A percentile compares a stretch with the other conserved stretches of the same genome.
Conservation (phyloP, 2,329 filamentous ascomycete genomes). For the Teratosphaeria pseudoeucalypti region DNA sequence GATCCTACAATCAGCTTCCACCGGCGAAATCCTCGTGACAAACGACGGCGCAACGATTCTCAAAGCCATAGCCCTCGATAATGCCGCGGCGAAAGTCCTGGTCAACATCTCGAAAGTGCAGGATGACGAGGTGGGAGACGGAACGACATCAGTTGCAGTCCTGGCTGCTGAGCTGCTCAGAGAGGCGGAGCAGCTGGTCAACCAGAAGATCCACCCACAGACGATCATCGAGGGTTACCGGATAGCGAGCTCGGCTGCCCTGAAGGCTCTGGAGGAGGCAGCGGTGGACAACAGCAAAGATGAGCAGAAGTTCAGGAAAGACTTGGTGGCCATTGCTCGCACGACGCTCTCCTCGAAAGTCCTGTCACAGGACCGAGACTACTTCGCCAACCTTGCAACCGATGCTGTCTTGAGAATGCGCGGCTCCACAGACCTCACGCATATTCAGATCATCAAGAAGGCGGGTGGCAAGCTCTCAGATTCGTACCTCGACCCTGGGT, state of each 20-base stretch:
- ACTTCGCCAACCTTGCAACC: slow-evolving; percentile 81
- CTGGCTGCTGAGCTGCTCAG: slow-evolving; percentile 88
- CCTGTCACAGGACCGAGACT: slow-evolving; percentile 80
- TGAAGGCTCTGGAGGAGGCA: slow-evolving; percentile 70
- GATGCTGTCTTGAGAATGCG: slow-evolving; percentile 86
- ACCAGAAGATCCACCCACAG: slow-evolving; percentile 98
- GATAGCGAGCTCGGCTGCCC: slow-evolving; percentile 85
- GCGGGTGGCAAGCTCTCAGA: slow-evolving; percentile 94
- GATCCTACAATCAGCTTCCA: slow-evolving; percentile 50
- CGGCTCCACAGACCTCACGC: slow-evolving; percentile 84
- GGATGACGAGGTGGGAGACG: slow-evolving; percentile 96
- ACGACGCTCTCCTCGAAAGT: slow-evolving; percentile 98
- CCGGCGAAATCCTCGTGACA: slow-evolving; percentile 94
- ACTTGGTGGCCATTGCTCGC: slow-evolving; percentile 79
- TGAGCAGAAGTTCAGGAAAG: slow-evolving; percentile 73
- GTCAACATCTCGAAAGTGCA: slow-evolving; percentile 99
- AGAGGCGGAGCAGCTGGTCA: slow-evolving; percentile 92
- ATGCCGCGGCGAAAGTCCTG: slow-evolving; percentile 93
- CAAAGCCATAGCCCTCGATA: slow-evolving; percentile 96
- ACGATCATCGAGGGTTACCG: slow-evolving; percentile 98
- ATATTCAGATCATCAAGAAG: slow-evolving; percentile 99
- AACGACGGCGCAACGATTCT: slow-evolving; percentile 98
- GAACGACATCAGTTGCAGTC: slow-evolving; percentile 95
- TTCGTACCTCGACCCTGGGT: slow-evolving; percentile 94
- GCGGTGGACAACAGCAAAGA: slow-evolving; percentile 86